Conservation (phyloP, 129 eudicot species). For the Helianthus annuus region HanXRQr2.0-SUNRISE NC_035441.2:80592883-80593382, state of each 20-base stretch:
- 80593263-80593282: slow-evolving; percentile 12
- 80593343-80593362: slow-evolving; percentile 50
- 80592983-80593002: slow-evolving; percentile 96
- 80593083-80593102: slow-evolving; percentile 13
- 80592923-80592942: slow-evolving; percentile 68
- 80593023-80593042: slow-evolving; percentile 52
- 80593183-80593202: slow-evolving; percentile 76
- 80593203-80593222: slow-evolving; percentile 92
- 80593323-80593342: background rate
- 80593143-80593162: slow-evolving; percentile 73
- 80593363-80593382: slow-evolving; percentile 81
- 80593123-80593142: slow-evolving; percentile 48
- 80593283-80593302: slow-evolving; percentile 2
- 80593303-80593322: background rate
- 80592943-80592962: slow-evolving; percentile 64
- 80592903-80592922: slow-evolving; percentile 42
- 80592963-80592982: slow-evolving; percentile 78
- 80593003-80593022: slow-evolving; percentile 55
- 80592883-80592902: slow-evolving; percentile 59
- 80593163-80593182: slow-evolving; percentile 63
- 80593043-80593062: slow-evolving; percentile 78
- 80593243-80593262: slow-evolving; percentile 81
- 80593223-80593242: slow-evolving; percentile 99
- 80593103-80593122: background rate
- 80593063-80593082: slow-evolving; percentile 46